phyloP scores from a whole-genome alignment of 164 flowering plant genomes.

The Vitis amurensis region DNA sequence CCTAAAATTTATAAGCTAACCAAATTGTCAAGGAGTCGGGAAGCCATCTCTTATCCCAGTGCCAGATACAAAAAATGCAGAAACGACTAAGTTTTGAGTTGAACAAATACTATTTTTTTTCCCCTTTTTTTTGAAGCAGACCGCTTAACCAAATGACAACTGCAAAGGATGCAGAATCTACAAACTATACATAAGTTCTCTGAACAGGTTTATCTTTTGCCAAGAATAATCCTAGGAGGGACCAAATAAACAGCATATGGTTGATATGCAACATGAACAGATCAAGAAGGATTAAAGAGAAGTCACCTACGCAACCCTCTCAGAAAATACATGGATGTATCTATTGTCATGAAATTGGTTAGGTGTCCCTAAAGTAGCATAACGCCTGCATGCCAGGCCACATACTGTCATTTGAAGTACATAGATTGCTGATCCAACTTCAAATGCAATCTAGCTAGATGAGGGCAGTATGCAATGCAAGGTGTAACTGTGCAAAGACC shows the following conservation, averaged over 20 bases:
- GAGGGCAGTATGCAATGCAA: conserved; percentile 1
- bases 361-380: not conserved
- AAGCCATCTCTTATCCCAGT: too few relatives aligned
- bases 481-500: not conserved
- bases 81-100: too few relatives aligned
- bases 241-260: not conserved
- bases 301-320: not conserved
- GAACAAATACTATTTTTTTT: too few relatives aligned
- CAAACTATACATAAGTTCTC: too few relatives aligned
- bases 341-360: not conserved
- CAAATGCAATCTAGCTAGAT: not conserved
- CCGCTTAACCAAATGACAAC: too few relatives aligned
- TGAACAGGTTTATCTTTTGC: not conserved
- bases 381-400: not conserved
- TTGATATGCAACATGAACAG: not conserved
- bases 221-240: not conserved
- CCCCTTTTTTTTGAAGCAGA: too few relatives aligned
- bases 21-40: too few relatives aligned
- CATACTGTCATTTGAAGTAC: not conserved
- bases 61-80: too few relatives aligned
- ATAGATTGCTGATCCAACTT: not conserved
- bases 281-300: not conserved
- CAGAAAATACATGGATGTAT: not conserved
- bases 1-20: too few relatives aligned
- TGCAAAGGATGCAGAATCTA: too few relatives aligned